Evolutionary conservation across 352 stramenopile genomes (phyloP).

Genomic region (Blastocystis sp.): DNA sequence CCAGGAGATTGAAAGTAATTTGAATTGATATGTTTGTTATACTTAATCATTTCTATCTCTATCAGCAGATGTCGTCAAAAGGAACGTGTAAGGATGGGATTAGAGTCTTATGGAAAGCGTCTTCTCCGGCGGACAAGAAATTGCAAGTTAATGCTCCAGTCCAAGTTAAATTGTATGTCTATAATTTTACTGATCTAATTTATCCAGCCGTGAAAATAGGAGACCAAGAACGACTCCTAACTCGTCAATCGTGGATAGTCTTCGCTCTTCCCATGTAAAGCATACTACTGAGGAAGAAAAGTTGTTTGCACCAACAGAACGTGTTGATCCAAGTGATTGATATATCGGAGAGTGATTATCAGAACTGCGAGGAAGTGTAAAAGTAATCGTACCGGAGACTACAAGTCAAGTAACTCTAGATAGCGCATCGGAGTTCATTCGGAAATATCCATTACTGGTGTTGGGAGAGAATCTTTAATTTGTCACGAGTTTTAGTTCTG

Average conservation of each 20-base stretch:
- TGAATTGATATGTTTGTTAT: not conserved
- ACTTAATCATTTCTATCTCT: not conserved
- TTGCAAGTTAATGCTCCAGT: not conserved
- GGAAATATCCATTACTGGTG: conserved; percentile 23
- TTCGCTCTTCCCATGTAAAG: conserved; percentile 21
- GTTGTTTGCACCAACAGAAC: not conserved
- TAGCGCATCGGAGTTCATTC: not conserved
- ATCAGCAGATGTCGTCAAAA: too few species aligned
- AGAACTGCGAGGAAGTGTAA: not conserved
- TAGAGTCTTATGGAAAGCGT: not conserved
- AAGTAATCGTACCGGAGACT: not conserved
- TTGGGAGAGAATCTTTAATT: not conserved
- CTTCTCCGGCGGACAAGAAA: not conserved
- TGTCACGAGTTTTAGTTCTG: not conserved
- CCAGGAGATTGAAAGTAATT: not conserved
- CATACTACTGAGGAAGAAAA: conserved; percentile 47
- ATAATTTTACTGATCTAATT: not conserved
- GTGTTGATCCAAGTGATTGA: not conserved
- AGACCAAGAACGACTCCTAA: not conserved
- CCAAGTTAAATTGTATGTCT: not conserved
- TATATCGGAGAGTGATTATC: not conserved
- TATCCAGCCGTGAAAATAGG: conserved; percentile 15
- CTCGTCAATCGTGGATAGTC: conserved; percentile 7
- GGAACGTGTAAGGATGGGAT: not conserved
- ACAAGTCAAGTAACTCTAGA: not conserved